phyloP scores from a whole-genome alignment of 495 filamentous ascomycete species.

The Saxispiralis lemnorum region DNA sequence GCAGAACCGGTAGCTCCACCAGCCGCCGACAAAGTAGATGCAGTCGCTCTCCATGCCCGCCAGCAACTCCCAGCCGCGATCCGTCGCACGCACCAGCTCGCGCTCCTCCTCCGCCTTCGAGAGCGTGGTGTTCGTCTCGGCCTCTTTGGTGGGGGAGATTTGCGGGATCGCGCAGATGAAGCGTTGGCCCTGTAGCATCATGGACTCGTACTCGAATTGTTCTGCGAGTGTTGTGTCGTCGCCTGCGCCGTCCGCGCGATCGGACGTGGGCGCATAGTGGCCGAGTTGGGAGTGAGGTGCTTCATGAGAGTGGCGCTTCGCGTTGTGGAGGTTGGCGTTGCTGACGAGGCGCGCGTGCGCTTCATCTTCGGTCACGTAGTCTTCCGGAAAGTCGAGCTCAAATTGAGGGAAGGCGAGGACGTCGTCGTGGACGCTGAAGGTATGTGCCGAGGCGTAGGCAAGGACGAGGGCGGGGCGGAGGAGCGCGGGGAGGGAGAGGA shows the following conservation, averaged over 20 bases:
- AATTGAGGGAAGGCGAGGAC: slow-evolving; percentile 87
- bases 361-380: slow-evolving; percentile 52
- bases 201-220: slow-evolving; percentile 30
- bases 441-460: slow-evolving; percentile 31
- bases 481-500: slow-evolving; percentile 25
- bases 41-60: slow-evolving; percentile 71
- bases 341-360: slow-evolving; percentile 32
- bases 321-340: neutral
- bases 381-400: slow-evolving; percentile 60
- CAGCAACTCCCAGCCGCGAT: slow-evolving; percentile 78
- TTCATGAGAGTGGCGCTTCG: slow-evolving; percentile 3
- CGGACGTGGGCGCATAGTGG: slow-evolving; percentile 16
- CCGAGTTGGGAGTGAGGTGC: slow-evolving; percentile 19
- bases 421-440: slow-evolving; percentile 78
- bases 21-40: slow-evolving; percentile 78
- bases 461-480: slow-evolving; percentile 24
- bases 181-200: slow-evolving; percentile 48
- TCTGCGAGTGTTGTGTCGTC: slow-evolving; percentile 4
- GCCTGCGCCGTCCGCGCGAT: neutral
- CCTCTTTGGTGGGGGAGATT: slow-evolving; percentile 25
- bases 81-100: slow-evolving; percentile 66
- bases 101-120: slow-evolving; percentile 56
- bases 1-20: slow-evolving; percentile 97
- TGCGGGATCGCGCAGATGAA: slow-evolving; percentile 78
- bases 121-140: slow-evolving; percentile 35